Conservation (phyloP, 768 basidiomycete genomes). For the Macrolepiota albuminosa region DNA sequence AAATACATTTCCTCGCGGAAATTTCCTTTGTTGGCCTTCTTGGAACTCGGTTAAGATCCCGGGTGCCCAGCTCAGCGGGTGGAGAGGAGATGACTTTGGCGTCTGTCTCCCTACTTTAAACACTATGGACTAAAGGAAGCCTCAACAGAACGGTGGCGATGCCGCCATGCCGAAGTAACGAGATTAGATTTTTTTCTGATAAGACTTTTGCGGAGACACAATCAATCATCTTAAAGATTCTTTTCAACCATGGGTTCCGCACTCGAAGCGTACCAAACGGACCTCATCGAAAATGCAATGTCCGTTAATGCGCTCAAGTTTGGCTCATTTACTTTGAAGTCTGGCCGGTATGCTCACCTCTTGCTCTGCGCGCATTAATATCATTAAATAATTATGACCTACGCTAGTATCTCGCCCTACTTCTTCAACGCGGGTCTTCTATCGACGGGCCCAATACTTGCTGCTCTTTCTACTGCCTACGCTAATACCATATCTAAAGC, state of each 20-base stretch:
- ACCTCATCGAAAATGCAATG: conserved; percentile 68
- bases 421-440: conserved; percentile 96
- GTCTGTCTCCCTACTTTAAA: no score
- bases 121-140: background rate
- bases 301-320: conserved; percentile 77
- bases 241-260: conserved; percentile 21
- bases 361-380: background rate
- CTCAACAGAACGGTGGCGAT: background rate
- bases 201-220: background rate
- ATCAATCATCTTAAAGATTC: background rate
- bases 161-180: background rate
- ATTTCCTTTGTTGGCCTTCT: no score
- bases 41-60: no score
- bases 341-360: conserved; percentile 67
- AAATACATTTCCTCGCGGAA: no score
- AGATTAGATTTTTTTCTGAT: background rate
- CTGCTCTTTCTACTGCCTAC: conserved; percentile 75
- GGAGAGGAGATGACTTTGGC: no score
- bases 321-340: conserved; percentile 91
- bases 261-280: conserved; percentile 49
- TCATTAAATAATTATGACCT: background rate
- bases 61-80: no score
- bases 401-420: conserved; percentile 78
- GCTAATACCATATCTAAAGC: conserved; percentile 71
- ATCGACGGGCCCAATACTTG: conserved; percentile 76